Conservation (phyloP, 768 basidiomycete genomes). For the Boletus fagicola region DNA sequence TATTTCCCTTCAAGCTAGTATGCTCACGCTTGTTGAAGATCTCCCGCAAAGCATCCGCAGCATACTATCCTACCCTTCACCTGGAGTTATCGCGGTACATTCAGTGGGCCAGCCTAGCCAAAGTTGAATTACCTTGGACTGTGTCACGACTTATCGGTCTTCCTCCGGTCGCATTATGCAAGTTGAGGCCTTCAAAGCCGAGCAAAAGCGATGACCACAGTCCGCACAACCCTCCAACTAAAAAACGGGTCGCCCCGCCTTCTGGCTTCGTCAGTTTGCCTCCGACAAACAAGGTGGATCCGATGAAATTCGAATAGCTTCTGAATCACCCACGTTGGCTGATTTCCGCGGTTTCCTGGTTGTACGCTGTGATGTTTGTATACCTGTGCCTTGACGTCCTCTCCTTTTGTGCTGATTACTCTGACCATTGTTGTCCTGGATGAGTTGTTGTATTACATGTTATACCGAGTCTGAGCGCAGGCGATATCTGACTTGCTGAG, state of each 20-base stretch:
- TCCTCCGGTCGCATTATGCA: slow-evolving; percentile 66
- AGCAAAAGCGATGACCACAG: slow-evolving; percentile 15
- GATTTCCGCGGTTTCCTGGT: neutral
- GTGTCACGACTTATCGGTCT: slow-evolving; percentile 75
- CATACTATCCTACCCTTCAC: slow-evolving; percentile 93
- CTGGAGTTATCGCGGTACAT: slow-evolving; percentile 92
- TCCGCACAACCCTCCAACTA: slow-evolving; percentile 25
- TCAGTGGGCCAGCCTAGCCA: slow-evolving; percentile 57
- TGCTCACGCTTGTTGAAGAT: slow-evolving; percentile 50
- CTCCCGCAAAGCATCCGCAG: slow-evolving; percentile 89
- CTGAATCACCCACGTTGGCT: neutral
- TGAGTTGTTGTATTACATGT: slow-evolving; percentile 23
- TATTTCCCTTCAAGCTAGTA: neutral
- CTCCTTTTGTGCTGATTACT: slow-evolving; percentile 11
- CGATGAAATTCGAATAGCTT: slow-evolving; percentile 40
- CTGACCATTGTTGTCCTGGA: slow-evolving; percentile 4
- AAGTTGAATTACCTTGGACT: slow-evolving; percentile 79
- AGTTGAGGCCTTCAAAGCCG: slow-evolving; percentile 27
- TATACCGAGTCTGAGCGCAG: slow-evolving; percentile 6
- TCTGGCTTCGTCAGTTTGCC: slow-evolving; percentile 33
- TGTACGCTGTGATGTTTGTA: slow-evolving; percentile 10
- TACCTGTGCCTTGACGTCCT: slow-evolving; percentile 5
- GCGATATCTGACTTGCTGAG: slow-evolving; percentile 4
- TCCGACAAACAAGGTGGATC: slow-evolving; percentile 42
- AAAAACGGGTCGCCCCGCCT: slow-evolving; percentile 20